Evolutionary conservation across 2,329 filamentous ascomycete genomes (phyloP).

Genomic region (Elsinoe necatrix): DNA sequence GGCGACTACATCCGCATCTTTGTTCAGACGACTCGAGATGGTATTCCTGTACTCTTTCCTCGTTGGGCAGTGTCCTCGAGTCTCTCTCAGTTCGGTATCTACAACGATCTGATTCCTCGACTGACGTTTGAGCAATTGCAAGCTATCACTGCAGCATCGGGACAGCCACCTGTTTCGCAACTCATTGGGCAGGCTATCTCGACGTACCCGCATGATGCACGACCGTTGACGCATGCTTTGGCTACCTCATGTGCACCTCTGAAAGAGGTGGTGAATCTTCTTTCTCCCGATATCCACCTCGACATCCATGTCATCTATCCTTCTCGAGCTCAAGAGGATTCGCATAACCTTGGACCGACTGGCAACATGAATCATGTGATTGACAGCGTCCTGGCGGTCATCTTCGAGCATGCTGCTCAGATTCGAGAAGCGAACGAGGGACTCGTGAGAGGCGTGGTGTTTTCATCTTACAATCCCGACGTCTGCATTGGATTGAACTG

Average conservation of each 20-base stretch:
- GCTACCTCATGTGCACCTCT: slow-evolving; percentile 66
- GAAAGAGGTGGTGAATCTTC: slow-evolving; percentile 61
- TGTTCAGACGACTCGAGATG: slow-evolving; percentile 84
- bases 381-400: slow-evolving; percentile 71
- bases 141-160: slow-evolving; percentile 32
- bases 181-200: slow-evolving; percentile 17
- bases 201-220: slow-evolving; percentile 21
- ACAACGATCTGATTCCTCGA: slow-evolving; percentile 69
- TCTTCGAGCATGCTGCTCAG: slow-evolving; percentile 81
- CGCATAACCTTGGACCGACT: slow-evolving; percentile 61
- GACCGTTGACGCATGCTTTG: slow-evolving; percentile 13
- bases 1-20: slow-evolving; percentile 92
- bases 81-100: slow-evolving; percentile 59
- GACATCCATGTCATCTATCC: slow-evolving; percentile 92
- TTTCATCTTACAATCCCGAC: slow-evolving; percentile 84
- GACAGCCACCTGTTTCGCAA: slow-evolving; percentile 22
- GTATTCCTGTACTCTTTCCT: slow-evolving; percentile 78
- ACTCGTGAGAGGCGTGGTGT: slow-evolving; percentile 77
- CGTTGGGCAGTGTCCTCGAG: slow-evolving; percentile 55
- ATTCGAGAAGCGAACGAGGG: slow-evolving; percentile 59
- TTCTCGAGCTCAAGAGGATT: slow-evolving; percentile 61
- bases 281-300: slow-evolving; percentile 74
- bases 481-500: slow-evolving; percentile 94
- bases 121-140: slow-evolving; percentile 67
- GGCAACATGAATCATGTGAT: slow-evolving; percentile 79